Evolutionary conservation across 495 filamentous ascomycete genomes (phyloP).

Genomic region (Elaphomyces granulatus): DNA sequence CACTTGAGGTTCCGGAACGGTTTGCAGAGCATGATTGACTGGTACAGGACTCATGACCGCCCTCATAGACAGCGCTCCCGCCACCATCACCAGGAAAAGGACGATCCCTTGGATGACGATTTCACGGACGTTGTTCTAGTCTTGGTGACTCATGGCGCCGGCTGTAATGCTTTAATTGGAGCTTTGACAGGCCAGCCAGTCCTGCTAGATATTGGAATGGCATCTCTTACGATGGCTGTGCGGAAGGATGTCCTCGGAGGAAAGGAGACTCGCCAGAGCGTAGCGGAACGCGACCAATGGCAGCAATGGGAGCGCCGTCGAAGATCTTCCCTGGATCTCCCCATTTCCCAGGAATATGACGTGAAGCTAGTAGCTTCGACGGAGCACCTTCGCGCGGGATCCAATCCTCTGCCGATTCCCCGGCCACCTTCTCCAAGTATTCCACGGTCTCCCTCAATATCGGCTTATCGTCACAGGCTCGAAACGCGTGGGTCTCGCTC

Average conservation of each 20-base stretch:
- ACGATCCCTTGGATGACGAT: slow-evolving; percentile 29
- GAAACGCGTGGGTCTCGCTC: slow-evolving; percentile 14
- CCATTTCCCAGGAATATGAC: slow-evolving; percentile 50
- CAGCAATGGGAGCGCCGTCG: slow-evolving; percentile 4
- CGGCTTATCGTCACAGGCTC: slow-evolving; percentile 17
- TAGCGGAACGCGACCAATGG: neutral
- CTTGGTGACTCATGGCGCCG: slow-evolving; percentile 91
- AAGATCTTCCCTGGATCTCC: slow-evolving; percentile 19
- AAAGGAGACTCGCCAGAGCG: slow-evolving; percentile 11
- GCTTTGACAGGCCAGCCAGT: slow-evolving; percentile 80
- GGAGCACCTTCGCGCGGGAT: slow-evolving; percentile 60
- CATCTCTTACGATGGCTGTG: slow-evolving; percentile 81
- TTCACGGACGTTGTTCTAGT: slow-evolving; percentile 69
- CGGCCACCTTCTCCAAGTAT: slow-evolving; percentile 17
- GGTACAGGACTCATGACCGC: slow-evolving; percentile 53
- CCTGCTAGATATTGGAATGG: slow-evolving; percentile 75
- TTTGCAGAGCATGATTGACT: slow-evolving; percentile 57
- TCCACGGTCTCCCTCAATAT: slow-evolving; percentile 10
- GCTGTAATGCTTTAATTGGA: slow-evolving; percentile 90
- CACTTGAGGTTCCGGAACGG: slow-evolving; percentile 75
- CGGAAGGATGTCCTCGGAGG: slow-evolving; percentile 36
- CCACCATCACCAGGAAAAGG: slow-evolving; percentile 12
- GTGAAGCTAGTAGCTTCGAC: slow-evolving; percentile 62
- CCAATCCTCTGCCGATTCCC: slow-evolving; percentile 18
- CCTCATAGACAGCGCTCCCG: slow-evolving; percentile 1